Conservation (phyloP, 1,139 yeast species). For the Suhomyces wounanorum region DNA sequence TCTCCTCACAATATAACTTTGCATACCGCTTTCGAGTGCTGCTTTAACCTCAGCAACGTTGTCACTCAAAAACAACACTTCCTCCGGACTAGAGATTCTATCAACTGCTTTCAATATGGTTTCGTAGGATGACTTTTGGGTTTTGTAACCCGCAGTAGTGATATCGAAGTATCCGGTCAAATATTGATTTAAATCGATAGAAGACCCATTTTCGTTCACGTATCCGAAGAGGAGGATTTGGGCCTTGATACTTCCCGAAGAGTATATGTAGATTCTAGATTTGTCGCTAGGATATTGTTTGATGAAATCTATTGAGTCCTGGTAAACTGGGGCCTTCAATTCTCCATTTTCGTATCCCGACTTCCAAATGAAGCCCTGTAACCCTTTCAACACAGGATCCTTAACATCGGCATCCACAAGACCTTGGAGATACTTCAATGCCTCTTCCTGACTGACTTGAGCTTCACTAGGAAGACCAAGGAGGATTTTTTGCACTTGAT, state of each 20-base stretch:
- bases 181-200: constrained; percentile 52
- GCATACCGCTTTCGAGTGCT: constrained; percentile 67
- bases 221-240: constrained; percentile 75
- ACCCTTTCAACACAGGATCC: constrained; percentile 71
- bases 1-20: constrained; percentile 60
- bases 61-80: constrained; percentile 74
- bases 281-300: constrained; percentile 29
- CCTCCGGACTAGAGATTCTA: constrained; percentile 20
- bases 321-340: constrained; percentile 73
- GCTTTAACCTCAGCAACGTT: constrained; percentile 69
- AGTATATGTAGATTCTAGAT: constrained; percentile 65
- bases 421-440: constrained; percentile 49
- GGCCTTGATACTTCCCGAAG: constrained; percentile 90
- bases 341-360: constrained; percentile 75
- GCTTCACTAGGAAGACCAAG: constrained; percentile 45
- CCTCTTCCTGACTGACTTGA: constrained; percentile 23
- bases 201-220: constrained; percentile 40
- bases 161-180: constrained; percentile 81
- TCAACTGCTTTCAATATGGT: constrained; percentile 56
- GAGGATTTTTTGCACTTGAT: constrained; percentile 28
- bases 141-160: constrained; percentile 77
- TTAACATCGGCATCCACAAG: constrained; percentile 72
- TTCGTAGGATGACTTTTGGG: constrained; percentile 56
- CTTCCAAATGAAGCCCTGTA: constrained; percentile 87
- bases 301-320: constrained; percentile 68